phyloP scores from a whole-genome alignment of 2,329 filamentous ascomycete genomes.

The Aspergillus arachidicola region DNA sequence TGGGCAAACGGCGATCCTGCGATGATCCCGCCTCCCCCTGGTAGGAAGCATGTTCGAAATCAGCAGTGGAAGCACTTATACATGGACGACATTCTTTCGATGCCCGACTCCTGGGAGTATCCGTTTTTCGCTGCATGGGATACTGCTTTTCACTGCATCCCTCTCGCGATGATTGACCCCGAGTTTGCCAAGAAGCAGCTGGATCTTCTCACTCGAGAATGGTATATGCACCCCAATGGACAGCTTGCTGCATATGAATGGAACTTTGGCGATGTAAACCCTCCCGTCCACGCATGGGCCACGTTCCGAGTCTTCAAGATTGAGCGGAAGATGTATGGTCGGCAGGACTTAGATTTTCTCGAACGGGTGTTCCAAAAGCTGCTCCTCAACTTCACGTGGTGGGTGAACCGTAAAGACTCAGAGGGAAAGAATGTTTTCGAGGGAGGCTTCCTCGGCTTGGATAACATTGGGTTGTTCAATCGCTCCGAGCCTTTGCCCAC shows the following conservation, averaged over 20 bases:
- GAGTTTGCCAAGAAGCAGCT: conserved; percentile 98
- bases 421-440: conserved; percentile 98
- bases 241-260: conserved; percentile 93
- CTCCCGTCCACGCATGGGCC: conserved; percentile 94
- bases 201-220: conserved; percentile 92
- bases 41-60: conserved; percentile 80
- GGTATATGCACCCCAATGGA: conserved; percentile 98
- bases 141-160: conserved; percentile 94
- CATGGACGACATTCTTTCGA: conserved; percentile 91
- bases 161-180: conserved; percentile 93
- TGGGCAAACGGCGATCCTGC: conserved; percentile 94
- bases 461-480: conserved; percentile 98
- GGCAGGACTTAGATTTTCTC: conserved; percentile 91
- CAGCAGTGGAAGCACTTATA: conserved; percentile 92
- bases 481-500: conserved; percentile 93
- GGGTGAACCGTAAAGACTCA: conserved; percentile 94
- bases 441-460: conserved; percentile 89
- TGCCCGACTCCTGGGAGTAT: conserved; percentile 99
- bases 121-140: conserved; percentile 98
- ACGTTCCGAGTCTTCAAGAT: conserved; percentile 98
- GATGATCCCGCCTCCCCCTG: conserved; percentile 81
- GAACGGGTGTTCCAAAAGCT: conserved; percentile 97
- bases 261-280: conserved; percentile 98
- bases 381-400: conserved; percentile 97
- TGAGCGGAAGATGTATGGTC: conserved; percentile 93